Conservation (phyloP, 495 filamentous ascomycete genomes). For the Trichoderma reesei region DNA sequence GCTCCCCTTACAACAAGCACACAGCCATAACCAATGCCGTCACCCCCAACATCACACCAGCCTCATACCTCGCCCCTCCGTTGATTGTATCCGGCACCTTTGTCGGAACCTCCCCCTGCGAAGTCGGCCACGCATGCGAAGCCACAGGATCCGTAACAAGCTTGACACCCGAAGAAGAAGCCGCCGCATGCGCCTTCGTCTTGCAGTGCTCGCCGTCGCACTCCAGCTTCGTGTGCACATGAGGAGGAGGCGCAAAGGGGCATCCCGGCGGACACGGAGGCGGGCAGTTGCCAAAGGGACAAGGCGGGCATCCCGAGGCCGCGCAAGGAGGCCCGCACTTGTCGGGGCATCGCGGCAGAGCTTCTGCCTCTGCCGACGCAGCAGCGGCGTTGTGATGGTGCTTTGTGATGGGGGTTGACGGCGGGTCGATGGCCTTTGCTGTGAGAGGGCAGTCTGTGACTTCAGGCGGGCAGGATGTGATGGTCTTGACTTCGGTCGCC, state of each 20-base stretch:
- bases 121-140: background rate
- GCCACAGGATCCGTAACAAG: background rate
- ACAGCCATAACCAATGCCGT: background rate
- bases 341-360: background rate
- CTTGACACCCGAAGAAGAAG: background rate
- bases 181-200: background rate
- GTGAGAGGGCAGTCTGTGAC: conserved; percentile 2
- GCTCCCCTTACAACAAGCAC: background rate
- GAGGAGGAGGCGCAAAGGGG: background rate
- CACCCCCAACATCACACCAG: background rate
- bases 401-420: no score
- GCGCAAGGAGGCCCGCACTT: background rate
- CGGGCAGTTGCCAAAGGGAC: background rate
- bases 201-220: background rate
- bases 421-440: background rate
- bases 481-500: background rate
- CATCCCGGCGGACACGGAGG: background rate
- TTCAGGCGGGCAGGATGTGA: conserved; percentile 4
- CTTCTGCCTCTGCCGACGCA: no score
- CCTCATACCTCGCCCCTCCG: background rate
- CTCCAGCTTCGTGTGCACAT: background rate
- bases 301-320: background rate
- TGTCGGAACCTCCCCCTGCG: background rate
- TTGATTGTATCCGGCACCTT: background rate
- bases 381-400: no score